Evolutionary conservation across 116 monocot genomes (phyloP).

Genomic region (Phalaenopsis hybrid): DNA sequence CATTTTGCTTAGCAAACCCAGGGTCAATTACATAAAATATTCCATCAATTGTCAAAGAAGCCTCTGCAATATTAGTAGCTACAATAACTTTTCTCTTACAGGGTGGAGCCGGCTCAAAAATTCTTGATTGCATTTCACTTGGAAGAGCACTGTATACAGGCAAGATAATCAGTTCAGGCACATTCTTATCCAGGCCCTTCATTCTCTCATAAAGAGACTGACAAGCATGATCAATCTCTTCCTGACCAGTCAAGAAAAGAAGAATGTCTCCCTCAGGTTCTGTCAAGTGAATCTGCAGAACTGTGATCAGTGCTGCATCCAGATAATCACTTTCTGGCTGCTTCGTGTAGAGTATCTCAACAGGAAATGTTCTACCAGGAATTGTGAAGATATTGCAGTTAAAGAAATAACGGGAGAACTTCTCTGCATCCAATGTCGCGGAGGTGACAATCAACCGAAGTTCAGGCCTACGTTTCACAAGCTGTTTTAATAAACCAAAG

Average conservation of each 20-base stretch:
- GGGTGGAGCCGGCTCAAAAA: slow-evolving; percentile 84
- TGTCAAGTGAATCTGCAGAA: slow-evolving; percentile 89
- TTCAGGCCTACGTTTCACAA: slow-evolving; percentile 72
- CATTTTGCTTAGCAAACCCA: slow-evolving; percentile 94
- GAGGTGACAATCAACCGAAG: slow-evolving; percentile 88
- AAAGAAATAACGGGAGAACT: slow-evolving; percentile 94
- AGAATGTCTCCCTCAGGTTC: slow-evolving; percentile 96
- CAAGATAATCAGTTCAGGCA: slow-evolving; percentile 89
- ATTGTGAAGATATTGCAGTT: slow-evolving; percentile 94
- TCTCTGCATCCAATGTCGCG: slow-evolving; percentile 95
- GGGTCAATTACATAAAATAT: slow-evolving; percentile 97
- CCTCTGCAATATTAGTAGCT: slow-evolving; percentile 96
- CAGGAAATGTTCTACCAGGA: slow-evolving; percentile 93
- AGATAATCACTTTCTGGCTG: slow-evolving; percentile 93
- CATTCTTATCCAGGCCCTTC: slow-evolving; percentile 91
- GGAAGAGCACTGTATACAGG: slow-evolving; percentile 97
- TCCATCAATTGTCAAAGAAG: slow-evolving; percentile 89
- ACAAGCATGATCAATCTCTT: slow-evolving; percentile 96
- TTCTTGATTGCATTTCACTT: slow-evolving; percentile 97
- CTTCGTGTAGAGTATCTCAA: slow-evolving; percentile 91
- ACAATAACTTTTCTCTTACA: slow-evolving; percentile 97
- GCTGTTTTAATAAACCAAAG: slow-evolving; percentile 85
- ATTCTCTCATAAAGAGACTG: slow-evolving; percentile 94
- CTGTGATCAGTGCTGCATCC: slow-evolving; percentile 87
- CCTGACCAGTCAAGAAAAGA: slow-evolving; percentile 89